Evolutionary conservation across 1,139 yeast species (phyloP).

Genomic region (Kodamaea plutei): DNA sequence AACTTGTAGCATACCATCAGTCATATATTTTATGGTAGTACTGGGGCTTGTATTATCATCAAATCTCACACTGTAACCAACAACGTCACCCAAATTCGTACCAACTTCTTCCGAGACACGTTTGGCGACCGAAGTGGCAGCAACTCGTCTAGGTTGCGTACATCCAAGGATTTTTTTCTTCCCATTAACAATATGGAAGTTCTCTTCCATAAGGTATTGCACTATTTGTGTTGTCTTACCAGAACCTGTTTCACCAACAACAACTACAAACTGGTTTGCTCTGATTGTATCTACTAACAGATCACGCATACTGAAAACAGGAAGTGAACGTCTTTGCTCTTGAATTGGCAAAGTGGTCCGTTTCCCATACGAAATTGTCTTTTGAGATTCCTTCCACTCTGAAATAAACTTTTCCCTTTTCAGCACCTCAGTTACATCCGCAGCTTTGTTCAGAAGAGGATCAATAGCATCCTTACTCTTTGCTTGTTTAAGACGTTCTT

Average conservation of each 20-base stretch:
- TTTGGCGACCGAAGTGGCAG: conserved; percentile 66
- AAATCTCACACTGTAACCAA: conserved; percentile 65
- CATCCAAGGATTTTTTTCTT: conserved; percentile 50
- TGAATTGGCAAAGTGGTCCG: conserved; percentile 49
- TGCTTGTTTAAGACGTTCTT: conserved; percentile 23
- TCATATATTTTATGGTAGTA: conserved; percentile 70
- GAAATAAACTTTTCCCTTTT: conserved; percentile 23
- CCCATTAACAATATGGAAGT: conserved; percentile 23
- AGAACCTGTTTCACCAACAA: conserved; percentile 47
- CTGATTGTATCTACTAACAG: conserved; percentile 55
- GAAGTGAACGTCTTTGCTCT: conserved; percentile 66
- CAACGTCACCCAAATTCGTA: conserved; percentile 55
- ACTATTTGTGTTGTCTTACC: conserved; percentile 29
- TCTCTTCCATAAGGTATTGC: conserved; percentile 38
- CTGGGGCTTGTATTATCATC: conserved; percentile 52
- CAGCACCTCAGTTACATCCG: conserved; percentile 9
- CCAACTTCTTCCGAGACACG: conserved; percentile 67
- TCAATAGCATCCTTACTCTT: conserved; percentile 33
- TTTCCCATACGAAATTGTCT: conserved; percentile 50
- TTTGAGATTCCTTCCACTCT: conserved; percentile 50
- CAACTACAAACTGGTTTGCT: conserved; percentile 40
- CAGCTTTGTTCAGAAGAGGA: conserved; percentile 28
- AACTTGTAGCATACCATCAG: conserved; percentile 90
- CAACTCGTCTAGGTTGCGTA: conserved; percentile 74
- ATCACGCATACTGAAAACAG: conserved; percentile 63